Conservation (phyloP, 306 rosid species). For the Casuarina cunninghamiana region DNA sequence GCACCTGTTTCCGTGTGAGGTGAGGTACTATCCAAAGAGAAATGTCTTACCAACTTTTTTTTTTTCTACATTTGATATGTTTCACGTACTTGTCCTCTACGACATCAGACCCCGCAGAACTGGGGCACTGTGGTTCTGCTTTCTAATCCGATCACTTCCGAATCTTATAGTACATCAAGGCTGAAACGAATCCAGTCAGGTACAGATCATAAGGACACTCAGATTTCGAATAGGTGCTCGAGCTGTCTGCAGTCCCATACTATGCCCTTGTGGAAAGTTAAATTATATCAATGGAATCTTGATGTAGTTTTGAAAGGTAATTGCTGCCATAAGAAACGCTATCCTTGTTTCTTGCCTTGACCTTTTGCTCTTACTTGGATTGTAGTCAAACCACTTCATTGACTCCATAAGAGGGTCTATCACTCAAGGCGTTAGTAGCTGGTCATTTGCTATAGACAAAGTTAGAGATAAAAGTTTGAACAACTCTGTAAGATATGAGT, state of each 20-base stretch:
- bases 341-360: neutral
- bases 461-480: neutral
- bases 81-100: neutral
- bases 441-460: neutral
- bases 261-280: neutral
- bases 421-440: neutral
- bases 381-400: neutral
- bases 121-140: neutral
- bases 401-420: neutral
- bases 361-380: neutral
- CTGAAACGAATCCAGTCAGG: neutral
- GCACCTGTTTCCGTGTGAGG: slow-evolving; percentile 17
- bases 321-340: neutral
- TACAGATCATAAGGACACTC: neutral
- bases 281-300: neutral
- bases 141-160: neutral
- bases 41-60: slow-evolving; percentile 37
- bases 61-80: slow-evolving; percentile 6
- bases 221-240: neutral
- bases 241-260: neutral
- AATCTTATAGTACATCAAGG: neutral
- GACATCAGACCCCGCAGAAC: neutral
- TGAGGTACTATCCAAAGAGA: slow-evolving; percentile 26
- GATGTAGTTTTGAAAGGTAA: neutral
- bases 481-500: neutral